Percentiles rank a stretch among this genome's conserved stretches.
These are phyloP conservation scores for Aureobasidium melanogenum DNA, from an alignment of 2,329 filamentous ascomycete species.

Conservation along the genomic window DNA sequence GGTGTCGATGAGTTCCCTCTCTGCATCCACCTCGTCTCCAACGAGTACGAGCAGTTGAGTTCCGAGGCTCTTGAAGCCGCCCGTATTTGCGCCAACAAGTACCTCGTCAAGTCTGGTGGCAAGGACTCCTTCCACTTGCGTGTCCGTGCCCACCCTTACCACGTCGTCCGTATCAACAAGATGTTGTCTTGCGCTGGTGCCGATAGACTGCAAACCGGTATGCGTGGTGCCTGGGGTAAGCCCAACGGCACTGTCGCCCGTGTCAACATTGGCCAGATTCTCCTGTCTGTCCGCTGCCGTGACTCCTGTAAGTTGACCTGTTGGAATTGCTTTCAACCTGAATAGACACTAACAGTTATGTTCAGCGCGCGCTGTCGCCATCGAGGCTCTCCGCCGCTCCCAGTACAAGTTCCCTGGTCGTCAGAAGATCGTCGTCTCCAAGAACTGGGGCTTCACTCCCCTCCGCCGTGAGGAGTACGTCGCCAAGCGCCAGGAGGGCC, in stretches of 20 bases:
- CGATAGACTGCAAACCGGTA: slow-evolving; percentile 99
- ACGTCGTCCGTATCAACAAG: slow-evolving; percentile 99
- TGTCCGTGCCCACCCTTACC: slow-evolving; percentile 91
- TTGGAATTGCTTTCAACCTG: too few species aligned
- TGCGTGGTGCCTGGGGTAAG: slow-evolving; percentile 99
- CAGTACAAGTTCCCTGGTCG: slow-evolving; percentile 99
- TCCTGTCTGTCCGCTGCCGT: slow-evolving; percentile 94
- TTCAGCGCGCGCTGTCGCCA: slow-evolving; percentile 76
- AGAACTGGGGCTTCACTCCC: slow-evolving; percentile 99
- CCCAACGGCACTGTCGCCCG: slow-evolving; percentile 97
- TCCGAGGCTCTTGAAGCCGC: slow-evolving; percentile 99
- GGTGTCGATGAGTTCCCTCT: slow-evolving; percentile 99
- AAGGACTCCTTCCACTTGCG: slow-evolving; percentile 66
- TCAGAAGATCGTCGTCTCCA: slow-evolving; percentile 99
- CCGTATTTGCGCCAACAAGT: slow-evolving; percentile 99
- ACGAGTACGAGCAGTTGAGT: slow-evolving; percentile 99
- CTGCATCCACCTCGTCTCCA: slow-evolving; percentile 98
- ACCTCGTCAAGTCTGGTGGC: slow-evolving; percentile 60
- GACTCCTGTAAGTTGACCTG: slow-evolving; percentile 60
- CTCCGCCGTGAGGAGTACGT: slow-evolving; percentile 97
- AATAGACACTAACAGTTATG: neutral
- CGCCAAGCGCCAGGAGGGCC: slow-evolving; percentile 85
- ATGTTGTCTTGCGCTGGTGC: slow-evolving; percentile 99
- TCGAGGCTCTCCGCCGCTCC: slow-evolving; percentile 96
- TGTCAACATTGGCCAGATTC: slow-evolving; percentile 99